Conservation (phyloP, 2,329 filamentous ascomycete species). For the Huntiella savannae region DNA sequence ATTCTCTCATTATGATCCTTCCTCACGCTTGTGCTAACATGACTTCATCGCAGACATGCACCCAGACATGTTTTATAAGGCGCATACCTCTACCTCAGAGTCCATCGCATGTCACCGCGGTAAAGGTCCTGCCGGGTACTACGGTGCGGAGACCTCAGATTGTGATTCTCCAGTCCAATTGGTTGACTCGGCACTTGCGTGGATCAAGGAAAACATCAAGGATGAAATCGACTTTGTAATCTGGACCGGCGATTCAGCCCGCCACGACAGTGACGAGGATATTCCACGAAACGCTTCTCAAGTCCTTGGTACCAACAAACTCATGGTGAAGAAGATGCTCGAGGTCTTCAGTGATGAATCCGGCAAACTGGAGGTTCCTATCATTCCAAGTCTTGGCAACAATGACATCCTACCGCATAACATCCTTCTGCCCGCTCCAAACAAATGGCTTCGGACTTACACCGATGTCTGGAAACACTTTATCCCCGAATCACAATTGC, state of each 20-base stretch:
- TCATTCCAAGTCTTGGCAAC: slow-evolving; percentile 84
- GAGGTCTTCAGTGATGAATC: slow-evolving; percentile 49
- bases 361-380: slow-evolving; percentile 46
- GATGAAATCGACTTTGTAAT: slow-evolving; percentile 75
- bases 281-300: slow-evolving; percentile 57
- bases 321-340: slow-evolving; percentile 56
- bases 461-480: slow-evolving; percentile 64
- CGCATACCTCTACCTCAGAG: slow-evolving; percentile 51
- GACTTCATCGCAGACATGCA: slow-evolving; percentile 51
- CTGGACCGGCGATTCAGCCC: slow-evolving; percentile 80
- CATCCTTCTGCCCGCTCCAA: slow-evolving; percentile 70
- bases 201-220: slow-evolving; percentile 61
- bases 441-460: slow-evolving; percentile 65
- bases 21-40: slow-evolving; percentile 6
- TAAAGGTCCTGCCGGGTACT: slow-evolving; percentile 56
- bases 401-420: slow-evolving; percentile 97
- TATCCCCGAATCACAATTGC: slow-evolving; percentile 79
- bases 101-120: slow-evolving; percentile 61
- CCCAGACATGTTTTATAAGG: slow-evolving; percentile 72
- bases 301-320: slow-evolving; percentile 59
- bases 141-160: slow-evolving; percentile 69
- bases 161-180: slow-evolving; percentile 73
- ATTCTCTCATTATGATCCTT: slow-evolving; percentile 14
- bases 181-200: slow-evolving; percentile 74
- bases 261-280: slow-evolving; percentile 73